These are phyloP conservation scores for Phytophthora crassamura DNA, from an alignment of 352 stramenopile species.

Conservation along the genomic window DNA sequence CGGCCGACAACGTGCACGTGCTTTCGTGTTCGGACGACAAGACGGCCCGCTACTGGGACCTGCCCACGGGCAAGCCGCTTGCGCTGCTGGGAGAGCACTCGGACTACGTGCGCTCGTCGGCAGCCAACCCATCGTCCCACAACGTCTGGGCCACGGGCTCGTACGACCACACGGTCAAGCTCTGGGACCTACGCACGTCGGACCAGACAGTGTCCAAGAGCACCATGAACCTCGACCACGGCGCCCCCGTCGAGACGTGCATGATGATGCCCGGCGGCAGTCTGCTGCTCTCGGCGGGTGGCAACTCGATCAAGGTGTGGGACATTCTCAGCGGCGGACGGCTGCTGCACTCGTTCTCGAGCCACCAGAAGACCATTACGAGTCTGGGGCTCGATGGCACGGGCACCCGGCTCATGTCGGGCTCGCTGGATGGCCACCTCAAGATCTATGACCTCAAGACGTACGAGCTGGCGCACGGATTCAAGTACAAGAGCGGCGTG, in stretches of 20 bases:
- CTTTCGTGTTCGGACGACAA: slow-evolving; percentile 93
- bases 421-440: slow-evolving; percentile 91
- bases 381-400: slow-evolving; percentile 89
- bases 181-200: slow-evolving; percentile 92
- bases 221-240: slow-evolving; percentile 80
- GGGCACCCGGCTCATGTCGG: slow-evolving; percentile 87
- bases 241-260: slow-evolving; percentile 88
- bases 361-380: slow-evolving; percentile 96
- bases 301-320: slow-evolving; percentile 94
- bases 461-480: slow-evolving; percentile 90
- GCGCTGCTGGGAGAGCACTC: slow-evolving; percentile 82
- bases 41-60: slow-evolving; percentile 88
- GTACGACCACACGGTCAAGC: slow-evolving; percentile 94
- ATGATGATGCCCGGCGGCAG: slow-evolving; percentile 88
- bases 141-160: slow-evolving; percentile 89
- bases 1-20: slow-evolving; percentile 85
- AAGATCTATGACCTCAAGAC: slow-evolving; percentile 95
- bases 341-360: slow-evolving; percentile 90
- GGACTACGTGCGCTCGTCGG: slow-evolving; percentile 89
- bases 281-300: slow-evolving; percentile 84
- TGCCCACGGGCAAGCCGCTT: slow-evolving; percentile 84
- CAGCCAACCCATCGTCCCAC: slow-evolving; percentile 71
- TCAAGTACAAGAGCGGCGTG: slow-evolving; percentile 89
- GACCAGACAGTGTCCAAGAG: slow-evolving; percentile 64
- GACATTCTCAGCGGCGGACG: slow-evolving; percentile 90